Base-by-base conservation (phyloP, 108 stramenopile genomes). In the Cyclotella choctawhatcheeana region DNA sequence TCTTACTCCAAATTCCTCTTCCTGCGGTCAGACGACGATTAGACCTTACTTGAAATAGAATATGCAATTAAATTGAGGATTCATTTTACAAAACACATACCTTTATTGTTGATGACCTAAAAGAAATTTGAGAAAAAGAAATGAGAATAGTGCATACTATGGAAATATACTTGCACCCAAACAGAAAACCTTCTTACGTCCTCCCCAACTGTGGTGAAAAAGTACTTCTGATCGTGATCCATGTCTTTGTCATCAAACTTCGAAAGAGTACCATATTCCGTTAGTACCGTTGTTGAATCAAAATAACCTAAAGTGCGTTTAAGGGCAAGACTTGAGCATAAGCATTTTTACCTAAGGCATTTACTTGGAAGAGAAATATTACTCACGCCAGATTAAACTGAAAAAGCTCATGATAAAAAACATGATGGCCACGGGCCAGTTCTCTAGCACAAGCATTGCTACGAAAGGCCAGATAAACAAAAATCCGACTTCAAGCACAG, bases 381-480 rank as follows among this genome's bases (percentile, higher is more conserved):
- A n/a, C n/a, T n/a, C n/a, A n/a, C 55, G 32, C 70, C 79, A 71
- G 2, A 84, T 27, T 13, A 84, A 77, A 18, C 69, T 52, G 33
- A 84, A 81, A 37, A 44, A 29, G 10, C 68, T 50, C 29, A 84
- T 30, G 1, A 84, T 8, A 16, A 84, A 25, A 44, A 84, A 84
- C 10, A 84, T 52, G 6, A 45, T 12, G 2, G 55, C 80, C 52
- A 69, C 68, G 0, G 68, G 73, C 32, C 59, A 55, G 24, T 81
- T 74, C 8, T 34, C 17, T 17, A 56, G 61, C 3, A 31, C 12
- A 34, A 83, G 79, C 48, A 90, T 77, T 16, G 59, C 63, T 8
- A 59, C 52, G n/a, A 76, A 47, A 13, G 90, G 90, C 62, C 73
- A 87, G 0, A 87, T 10, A 61, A 85, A 85, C n/a, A 87, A 58